A percentile compares a stretch with the other conserved stretches of the same genome.
These are phyloP conservation scores for Cladosporium austrohemisphaericum DNA, from an alignment of 2,329 filamentous ascomycete species.

Conservation along the genomic window DNA sequence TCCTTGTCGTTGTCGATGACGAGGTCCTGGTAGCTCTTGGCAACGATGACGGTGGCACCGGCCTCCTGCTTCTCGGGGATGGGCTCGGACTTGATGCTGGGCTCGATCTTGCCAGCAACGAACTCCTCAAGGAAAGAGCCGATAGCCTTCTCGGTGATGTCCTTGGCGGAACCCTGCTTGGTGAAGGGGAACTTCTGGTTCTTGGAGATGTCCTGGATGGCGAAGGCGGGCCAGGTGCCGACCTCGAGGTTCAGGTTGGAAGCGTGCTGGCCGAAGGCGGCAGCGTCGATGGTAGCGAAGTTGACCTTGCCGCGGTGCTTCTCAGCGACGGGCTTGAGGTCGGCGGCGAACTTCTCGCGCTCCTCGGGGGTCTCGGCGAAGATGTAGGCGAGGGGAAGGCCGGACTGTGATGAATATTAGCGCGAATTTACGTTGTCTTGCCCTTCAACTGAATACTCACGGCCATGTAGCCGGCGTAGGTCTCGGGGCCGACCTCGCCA, in stretches of 20 bases:
- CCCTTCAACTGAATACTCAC: too few relatives aligned
- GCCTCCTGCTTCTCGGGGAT: conserved; percentile 92
- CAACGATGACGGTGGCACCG: conserved; percentile 81
- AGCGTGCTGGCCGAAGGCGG: conserved; percentile 89
- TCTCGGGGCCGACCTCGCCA: conserved; percentile 94
- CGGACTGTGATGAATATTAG: conserved; percentile 51
- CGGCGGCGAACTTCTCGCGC: conserved; percentile 71
- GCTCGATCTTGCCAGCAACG: conserved; percentile 79
- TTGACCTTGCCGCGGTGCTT: conserved; percentile 92
- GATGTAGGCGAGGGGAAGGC: conserved; percentile 93
- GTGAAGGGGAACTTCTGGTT: conserved; percentile 92
- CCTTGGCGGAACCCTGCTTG: conserved; percentile 65
- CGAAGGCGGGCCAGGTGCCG: conserved; percentile 94
- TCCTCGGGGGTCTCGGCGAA: conserved; percentile 91
- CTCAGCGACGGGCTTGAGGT: conserved; percentile 81
- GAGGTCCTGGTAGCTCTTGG: conserved; percentile 87
- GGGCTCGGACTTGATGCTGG: conserved; percentile 97
- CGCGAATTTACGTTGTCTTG: background rate
- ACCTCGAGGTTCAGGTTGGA: conserved; percentile 95
- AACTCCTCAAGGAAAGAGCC: conserved; percentile 83
- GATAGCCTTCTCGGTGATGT: conserved; percentile 71
- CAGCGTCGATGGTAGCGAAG: conserved; percentile 96
- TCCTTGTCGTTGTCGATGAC: conserved; percentile 95
- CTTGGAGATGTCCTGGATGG: conserved; percentile 91
- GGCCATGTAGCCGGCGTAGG: conserved; percentile 91